Conservation (phyloP, 345 rosid species). For the Euclidium syriacum region DNA sequence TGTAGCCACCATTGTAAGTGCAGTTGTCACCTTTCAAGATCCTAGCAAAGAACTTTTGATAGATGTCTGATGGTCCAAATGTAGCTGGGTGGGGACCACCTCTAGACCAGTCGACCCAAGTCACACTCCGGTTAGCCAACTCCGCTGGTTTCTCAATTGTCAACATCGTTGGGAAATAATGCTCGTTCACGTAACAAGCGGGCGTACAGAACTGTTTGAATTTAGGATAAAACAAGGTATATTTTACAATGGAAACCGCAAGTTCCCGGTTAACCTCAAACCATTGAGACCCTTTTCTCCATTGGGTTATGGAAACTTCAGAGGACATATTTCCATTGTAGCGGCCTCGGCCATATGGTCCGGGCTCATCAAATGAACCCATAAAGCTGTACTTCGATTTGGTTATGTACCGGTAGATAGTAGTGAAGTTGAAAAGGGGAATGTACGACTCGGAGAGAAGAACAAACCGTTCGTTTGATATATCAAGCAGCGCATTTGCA, state of each 20-base stretch:
- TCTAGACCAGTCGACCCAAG: constrained; percentile 98
- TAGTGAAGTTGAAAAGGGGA: constrained; percentile 70
- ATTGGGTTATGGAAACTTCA: constrained; percentile 52
- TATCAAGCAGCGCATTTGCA: constrained; percentile 87
- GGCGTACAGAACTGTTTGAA: constrained; percentile 71
- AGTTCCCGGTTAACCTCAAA: constrained; percentile 73
- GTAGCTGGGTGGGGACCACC: constrained; percentile 96
- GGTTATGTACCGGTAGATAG: constrained; percentile 49
- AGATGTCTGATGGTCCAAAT: constrained; percentile 61
- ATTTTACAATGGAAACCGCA: constrained; percentile 62
- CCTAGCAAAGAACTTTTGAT: constrained; percentile 52
- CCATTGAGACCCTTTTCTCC: constrained; percentile 99
- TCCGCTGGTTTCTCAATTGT: constrained; percentile 47
- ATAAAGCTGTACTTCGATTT: constrained; percentile 65
- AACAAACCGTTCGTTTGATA: constrained; percentile 78
- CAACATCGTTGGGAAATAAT: constrained; percentile 90
- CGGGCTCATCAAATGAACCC: constrained; percentile 81
- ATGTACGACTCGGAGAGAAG: constrained; percentile 94
- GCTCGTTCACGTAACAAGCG: constrained; percentile 81
- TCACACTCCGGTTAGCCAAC: constrained; percentile 77
- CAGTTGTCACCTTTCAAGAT: constrained; percentile 39
- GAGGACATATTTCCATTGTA: constrained; percentile 71
- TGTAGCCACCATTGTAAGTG: constrained; percentile 44
- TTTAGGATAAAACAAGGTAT: constrained; percentile 50
- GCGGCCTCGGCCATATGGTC: constrained; percentile 81